Evolutionary conservation across 2,329 filamentous ascomycete species (phyloP).

Genomic region (Dothiorella sarmentorum): DNA sequence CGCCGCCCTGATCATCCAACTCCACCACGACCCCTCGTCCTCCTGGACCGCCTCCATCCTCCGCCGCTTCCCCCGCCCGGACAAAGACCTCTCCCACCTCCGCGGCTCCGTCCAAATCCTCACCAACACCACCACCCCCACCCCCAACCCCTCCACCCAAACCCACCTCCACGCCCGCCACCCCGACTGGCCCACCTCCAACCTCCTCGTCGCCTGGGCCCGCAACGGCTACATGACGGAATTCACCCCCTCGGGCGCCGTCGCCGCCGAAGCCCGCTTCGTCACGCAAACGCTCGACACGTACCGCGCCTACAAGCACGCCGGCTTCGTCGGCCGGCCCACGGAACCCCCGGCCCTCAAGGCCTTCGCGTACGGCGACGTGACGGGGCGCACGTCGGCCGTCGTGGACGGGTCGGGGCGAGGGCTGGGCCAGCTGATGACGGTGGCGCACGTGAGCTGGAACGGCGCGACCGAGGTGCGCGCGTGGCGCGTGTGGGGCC

Average conservation of each 20-base stretch:
- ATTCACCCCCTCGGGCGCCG: conserved; percentile 27
- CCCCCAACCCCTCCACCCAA: neutral
- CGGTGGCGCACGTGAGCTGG: conserved; percentile 50
- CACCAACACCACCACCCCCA: neutral
- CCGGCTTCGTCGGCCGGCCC: conserved; percentile 34
- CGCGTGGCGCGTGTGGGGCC: conserved; percentile 37
- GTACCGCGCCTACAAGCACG: conserved; percentile 39
- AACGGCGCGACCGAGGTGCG: conserved; percentile 50
- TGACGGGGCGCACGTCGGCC: neutral
- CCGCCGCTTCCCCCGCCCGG: conserved; percentile 45
- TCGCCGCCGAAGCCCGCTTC: conserved; percentile 35
- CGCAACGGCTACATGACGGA: conserved; percentile 35
- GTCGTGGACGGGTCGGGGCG: conserved; percentile 15
- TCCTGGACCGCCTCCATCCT: neutral
- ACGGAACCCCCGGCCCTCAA: conserved; percentile 29
- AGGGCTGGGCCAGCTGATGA: neutral
- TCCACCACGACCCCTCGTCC: conserved; percentile 18
- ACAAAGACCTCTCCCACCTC: conserved; percentile 52
- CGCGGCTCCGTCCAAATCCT: conserved; percentile 48
- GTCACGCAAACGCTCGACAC: conserved; percentile 31
- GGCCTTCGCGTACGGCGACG: conserved; percentile 28
- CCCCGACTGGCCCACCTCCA: conserved; percentile 27
- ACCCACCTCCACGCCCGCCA: neutral
- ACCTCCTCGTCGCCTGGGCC: conserved; percentile 38
- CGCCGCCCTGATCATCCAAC: neutral